Conservation (phyloP, 768 basidiomycete species). For the Leucosporidium creatinivorum region DNA sequence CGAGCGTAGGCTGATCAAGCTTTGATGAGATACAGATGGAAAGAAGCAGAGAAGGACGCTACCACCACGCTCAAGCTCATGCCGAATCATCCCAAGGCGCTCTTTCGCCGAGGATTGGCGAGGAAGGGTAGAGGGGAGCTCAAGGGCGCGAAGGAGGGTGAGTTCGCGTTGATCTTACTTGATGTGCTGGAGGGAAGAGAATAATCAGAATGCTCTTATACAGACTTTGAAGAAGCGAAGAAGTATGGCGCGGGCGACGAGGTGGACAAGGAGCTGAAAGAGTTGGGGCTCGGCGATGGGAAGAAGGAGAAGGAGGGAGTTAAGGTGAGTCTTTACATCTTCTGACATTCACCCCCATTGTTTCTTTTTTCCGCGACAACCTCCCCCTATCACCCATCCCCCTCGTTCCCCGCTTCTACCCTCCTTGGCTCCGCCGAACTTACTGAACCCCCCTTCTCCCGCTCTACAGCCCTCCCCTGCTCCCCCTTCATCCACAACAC, state of each 20-base stretch:
- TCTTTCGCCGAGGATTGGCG: slow-evolving; percentile 43
- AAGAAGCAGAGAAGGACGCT: slow-evolving; percentile 40
- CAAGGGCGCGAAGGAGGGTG: slow-evolving; percentile 5
- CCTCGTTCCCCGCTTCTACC: too few species aligned
- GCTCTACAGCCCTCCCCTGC: neutral
- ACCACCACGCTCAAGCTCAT: slow-evolving; percentile 39
- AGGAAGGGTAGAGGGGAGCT: slow-evolving; percentile 37
- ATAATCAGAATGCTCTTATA: neutral
- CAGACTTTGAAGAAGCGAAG: slow-evolving; percentile 20
- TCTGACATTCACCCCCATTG: too few species aligned
- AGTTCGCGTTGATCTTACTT: neutral
- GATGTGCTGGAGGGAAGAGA: neutral
- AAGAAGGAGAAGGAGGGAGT: neutral
- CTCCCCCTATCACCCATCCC: too few species aligned
- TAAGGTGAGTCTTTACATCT: neutral
- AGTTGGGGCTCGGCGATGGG: neutral
- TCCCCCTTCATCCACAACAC: neutral
- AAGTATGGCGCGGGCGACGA: slow-evolving; percentile 16
- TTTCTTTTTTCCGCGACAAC: too few species aligned
- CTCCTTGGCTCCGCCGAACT: too few species aligned
- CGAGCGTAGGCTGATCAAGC: neutral
- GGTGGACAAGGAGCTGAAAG: slow-evolving; percentile 13
- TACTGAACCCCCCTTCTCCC: slow-evolving; percentile 1
- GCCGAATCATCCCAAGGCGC: slow-evolving; percentile 42
- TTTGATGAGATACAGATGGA: slow-evolving; percentile 31